Percentiles rank a stretch among this genome's conserved stretches.
Conservation (phyloP, 106 monocot genomes). For the Triglochin maritima region DNA sequence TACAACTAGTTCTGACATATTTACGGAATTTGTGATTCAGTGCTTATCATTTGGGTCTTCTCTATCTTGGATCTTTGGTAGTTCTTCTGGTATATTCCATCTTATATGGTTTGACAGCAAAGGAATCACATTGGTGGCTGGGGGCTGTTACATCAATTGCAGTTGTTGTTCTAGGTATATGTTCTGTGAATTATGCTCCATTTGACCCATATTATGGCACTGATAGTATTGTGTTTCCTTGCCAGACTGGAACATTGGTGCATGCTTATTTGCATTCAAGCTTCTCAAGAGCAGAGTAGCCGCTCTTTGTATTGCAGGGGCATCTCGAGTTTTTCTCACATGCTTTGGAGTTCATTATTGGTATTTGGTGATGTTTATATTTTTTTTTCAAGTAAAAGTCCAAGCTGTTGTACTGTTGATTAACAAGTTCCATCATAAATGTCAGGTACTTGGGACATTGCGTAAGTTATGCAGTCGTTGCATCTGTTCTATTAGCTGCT, state of each 20-base stretch:
- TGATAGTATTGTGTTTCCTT: slow-evolving; percentile 4
- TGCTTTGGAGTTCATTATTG: slow-evolving; percentile 98
- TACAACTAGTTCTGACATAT: too few species aligned
- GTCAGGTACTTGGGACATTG: slow-evolving; percentile 96
- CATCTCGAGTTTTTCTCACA: slow-evolving; percentile 85
- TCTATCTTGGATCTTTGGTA: slow-evolving; percentile 67
- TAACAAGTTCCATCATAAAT: too few species aligned
- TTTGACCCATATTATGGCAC: background rate
- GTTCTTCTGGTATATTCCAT: slow-evolving; percentile 74
- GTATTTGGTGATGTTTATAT: slow-evolving; percentile 18
- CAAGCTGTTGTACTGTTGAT: too few species aligned
- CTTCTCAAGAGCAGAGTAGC: slow-evolving; percentile 65
- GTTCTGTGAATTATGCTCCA: background rate
- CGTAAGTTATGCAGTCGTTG: slow-evolving; percentile 88
- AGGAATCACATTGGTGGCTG: slow-evolving; percentile 68
- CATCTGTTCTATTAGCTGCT: slow-evolving; percentile 77
- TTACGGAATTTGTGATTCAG: slow-evolving; percentile 16
- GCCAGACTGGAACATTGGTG: slow-evolving; percentile 87
- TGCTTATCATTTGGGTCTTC: slow-evolving; percentile 59
- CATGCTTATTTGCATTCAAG: slow-evolving; percentile 81
- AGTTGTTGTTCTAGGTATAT: slow-evolving; percentile 71
- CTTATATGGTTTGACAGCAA: slow-evolving; percentile 87
- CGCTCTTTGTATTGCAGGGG: slow-evolving; percentile 78
- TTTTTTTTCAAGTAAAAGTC: background rate
- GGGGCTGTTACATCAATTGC: slow-evolving; percentile 81